Conservation (phyloP, 306 rosid species). For the Abrus pulchellus region DNA sequence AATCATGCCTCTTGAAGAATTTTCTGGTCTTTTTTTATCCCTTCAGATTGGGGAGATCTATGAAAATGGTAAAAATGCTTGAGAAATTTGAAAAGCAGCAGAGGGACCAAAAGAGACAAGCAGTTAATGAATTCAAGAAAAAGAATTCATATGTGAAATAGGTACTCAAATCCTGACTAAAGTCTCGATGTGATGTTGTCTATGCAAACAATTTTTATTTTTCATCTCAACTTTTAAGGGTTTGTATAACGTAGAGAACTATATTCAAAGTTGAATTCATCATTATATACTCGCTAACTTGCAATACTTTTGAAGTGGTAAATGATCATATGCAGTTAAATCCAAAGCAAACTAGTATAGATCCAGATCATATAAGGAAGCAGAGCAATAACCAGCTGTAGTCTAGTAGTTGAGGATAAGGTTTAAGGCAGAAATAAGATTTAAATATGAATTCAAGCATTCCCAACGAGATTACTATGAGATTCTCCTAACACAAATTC, state of each 20-base stretch:
- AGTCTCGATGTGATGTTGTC: neutral
- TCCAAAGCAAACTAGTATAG: neutral
- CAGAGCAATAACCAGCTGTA: neutral
- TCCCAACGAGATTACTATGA: neutral
- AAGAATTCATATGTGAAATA: neutral
- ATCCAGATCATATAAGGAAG: conserved; percentile 15
- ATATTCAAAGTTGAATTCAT: neutral
- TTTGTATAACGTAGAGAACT: conserved; percentile 18
- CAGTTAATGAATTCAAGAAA: neutral
- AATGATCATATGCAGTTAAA: neutral
- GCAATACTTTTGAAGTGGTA: neutral
- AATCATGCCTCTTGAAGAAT: neutral
- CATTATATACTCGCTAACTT: neutral
- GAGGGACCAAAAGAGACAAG: neutral
- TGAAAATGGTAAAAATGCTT: conserved; percentile 1
- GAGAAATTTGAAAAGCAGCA: neutral
- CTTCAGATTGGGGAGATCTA: neutral
- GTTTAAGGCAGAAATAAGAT: neutral
- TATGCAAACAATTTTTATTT: neutral
- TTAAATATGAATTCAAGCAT: conserved; percentile 18
- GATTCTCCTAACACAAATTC: neutral
- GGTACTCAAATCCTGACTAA: neutral
- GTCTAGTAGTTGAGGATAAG: neutral
- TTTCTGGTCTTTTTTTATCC: no score
- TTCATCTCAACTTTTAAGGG: neutral